Evolutionary conservation across 2,329 filamentous ascomycete genomes (phyloP).

Genomic region (Ophiostoma sp.): DNA sequence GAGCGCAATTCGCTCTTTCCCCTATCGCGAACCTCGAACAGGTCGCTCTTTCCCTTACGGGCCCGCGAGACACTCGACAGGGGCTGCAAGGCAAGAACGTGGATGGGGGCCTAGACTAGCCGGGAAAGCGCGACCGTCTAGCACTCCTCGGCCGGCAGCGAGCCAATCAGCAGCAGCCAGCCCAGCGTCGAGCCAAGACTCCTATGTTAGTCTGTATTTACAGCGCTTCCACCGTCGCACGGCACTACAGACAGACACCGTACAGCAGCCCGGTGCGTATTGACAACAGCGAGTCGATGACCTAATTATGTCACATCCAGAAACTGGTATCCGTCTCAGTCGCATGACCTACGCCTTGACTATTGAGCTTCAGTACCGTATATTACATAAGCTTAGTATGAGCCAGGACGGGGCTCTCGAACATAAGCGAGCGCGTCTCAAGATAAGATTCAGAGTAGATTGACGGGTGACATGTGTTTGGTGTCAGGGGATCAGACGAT

Average conservation of each 20-base stretch:
- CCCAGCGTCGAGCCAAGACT: background rate
- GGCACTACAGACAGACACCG: background rate
- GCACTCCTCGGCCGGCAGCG: background rate
- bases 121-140: background rate
- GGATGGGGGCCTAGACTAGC: background rate
- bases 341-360: too few relatives aligned
- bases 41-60: constrained; percentile 14
- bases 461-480: too few relatives aligned
- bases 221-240: background rate
- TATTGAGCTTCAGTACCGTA: too few relatives aligned
- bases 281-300: background rate
- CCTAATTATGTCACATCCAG: background rate
- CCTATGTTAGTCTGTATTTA: background rate
- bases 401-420: too few relatives aligned
- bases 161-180: background rate
- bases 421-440: too few relatives aligned
- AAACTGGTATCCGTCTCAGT: too few relatives aligned
- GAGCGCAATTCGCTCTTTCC: constrained; percentile 8
- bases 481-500: too few relatives aligned
- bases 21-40: constrained; percentile 20
- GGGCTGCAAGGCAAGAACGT: constrained; percentile 13
- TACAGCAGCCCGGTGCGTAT: background rate
- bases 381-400: too few relatives aligned
- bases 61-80: background rate
- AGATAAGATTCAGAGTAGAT: too few relatives aligned